Evolutionary conservation across 176 grass and related monocot genomes (phyloP).

Genomic region (Eragrostis nindensis): DNA sequence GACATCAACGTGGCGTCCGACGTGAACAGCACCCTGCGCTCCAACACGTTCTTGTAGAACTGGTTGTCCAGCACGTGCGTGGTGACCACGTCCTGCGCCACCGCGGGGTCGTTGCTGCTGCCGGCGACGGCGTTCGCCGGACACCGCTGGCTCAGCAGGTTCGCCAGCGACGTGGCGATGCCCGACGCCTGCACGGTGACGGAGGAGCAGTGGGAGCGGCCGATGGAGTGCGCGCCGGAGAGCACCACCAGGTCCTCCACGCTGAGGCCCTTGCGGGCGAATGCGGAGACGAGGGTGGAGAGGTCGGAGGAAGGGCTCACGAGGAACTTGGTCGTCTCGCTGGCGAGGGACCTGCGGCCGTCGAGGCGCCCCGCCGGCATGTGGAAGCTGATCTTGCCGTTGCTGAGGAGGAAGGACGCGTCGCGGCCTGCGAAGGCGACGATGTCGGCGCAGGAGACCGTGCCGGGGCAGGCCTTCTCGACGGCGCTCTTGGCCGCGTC

Average conservation of each 20-base stretch:
- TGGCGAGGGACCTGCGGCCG: constrained; percentile 27
- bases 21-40: constrained; percentile 40
- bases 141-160: constrained; percentile 2
- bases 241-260: constrained; percentile 59
- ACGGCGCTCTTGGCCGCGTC: constrained; percentile 9
- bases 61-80: constrained; percentile 40
- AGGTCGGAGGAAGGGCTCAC: neutral
- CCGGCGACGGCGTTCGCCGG: neutral
- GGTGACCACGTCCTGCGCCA: constrained; percentile 29
- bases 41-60: constrained; percentile 54
- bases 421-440: constrained; percentile 51
- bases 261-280: constrained; percentile 23
- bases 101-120: neutral
- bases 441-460: constrained; percentile 61
- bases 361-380: constrained; percentile 43
- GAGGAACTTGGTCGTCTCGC: neutral
- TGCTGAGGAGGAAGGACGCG: constrained; percentile 37
- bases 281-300: constrained; percentile 20
- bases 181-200: constrained; percentile 27
- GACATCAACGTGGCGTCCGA: constrained; percentile 47
- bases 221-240: constrained; percentile 68
- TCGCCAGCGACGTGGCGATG: constrained; percentile 22
- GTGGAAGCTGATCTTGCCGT: constrained; percentile 21
- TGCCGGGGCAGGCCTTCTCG: constrained; percentile 38
- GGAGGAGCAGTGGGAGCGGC: constrained; percentile 48